Conservation (phyloP, 345 rosid species). For the Gossypium turneri region DNA sequence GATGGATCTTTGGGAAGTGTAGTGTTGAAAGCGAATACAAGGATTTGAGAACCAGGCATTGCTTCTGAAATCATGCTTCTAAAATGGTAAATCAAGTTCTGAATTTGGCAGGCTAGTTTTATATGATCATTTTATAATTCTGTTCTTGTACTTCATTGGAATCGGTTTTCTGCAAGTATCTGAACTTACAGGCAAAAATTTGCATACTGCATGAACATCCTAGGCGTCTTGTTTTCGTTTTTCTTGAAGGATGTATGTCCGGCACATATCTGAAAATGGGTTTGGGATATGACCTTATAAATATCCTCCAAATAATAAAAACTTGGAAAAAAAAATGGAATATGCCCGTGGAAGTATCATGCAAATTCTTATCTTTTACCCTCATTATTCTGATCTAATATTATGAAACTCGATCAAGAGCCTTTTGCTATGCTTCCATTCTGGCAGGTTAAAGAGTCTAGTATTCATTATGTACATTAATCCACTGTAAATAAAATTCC, state of each 20-base stretch:
- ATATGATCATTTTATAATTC: neutral
- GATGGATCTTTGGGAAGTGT: neutral
- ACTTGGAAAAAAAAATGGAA: too few relatives aligned
- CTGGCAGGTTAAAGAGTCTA: neutral
- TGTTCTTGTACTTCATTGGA: neutral
- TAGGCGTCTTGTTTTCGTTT: neutral
- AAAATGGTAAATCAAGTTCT: slow-evolving; percentile 8
- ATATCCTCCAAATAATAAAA: neutral
- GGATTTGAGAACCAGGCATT: neutral
- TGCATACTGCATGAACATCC: neutral
- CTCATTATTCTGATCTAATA: neutral
- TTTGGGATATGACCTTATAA: neutral
- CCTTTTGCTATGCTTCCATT: neutral
- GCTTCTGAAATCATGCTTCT: slow-evolving; percentile 1
- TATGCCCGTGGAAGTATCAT: neutral
- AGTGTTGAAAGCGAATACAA: neutral
- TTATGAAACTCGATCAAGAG: neutral
- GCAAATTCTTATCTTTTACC: neutral
- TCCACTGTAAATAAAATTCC: neutral
- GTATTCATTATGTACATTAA: neutral
- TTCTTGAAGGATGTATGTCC: neutral
- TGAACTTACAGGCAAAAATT: neutral
- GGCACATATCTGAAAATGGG: neutral
- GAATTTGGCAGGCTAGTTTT: neutral
- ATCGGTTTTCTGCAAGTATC: neutral